Evolutionary conservation across 2,329 filamentous ascomycete genomes (phyloP), one percentile per base, ranked within the genome.

Genomic region (Huntiella omanensis): DNA sequence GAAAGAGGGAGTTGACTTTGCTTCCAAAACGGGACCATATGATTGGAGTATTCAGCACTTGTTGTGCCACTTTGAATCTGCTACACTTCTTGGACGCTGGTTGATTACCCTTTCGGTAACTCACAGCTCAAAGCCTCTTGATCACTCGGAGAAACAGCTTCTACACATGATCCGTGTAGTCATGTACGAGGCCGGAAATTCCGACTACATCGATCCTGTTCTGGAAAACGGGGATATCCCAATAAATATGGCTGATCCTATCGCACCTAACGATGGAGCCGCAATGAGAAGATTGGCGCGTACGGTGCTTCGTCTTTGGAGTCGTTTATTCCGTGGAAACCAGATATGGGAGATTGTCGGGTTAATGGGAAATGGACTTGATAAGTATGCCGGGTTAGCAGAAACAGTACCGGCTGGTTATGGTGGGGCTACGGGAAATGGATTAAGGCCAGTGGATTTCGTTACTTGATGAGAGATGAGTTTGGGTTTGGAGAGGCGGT

Each of bases 21-120:
- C 77, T 41, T 72, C 73, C 37, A 67, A 70, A 51, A 71, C 71
- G 4, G 75, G 76, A 57, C 73, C 71, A 1, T 62, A 70, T 1
- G 70, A 75, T 55, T 76, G 73, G 73, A 75, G 72, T 54, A 75
- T 77, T 54, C 71, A 76, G 51, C 69, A 76, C 56, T 74, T 72
- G 22, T 54, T 77, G 28, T 75, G 71, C 54, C 75, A 75, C 53
- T 68, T 77, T 40, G 73, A 77, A 54, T 76, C 73, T 49, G 73
- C 72, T 28, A 66, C 77, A 6, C 59, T 77, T 33, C 62, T 77
- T 13, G 73, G 71, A 41, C 75, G 73, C 55, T 77, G 72, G 72
- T 62, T 76, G 2, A 60, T 74, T 47, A 75, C 71, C 0, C 63
- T 76, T 2, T 63, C 68, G 0, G 65, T 68, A 11, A 67, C 73